A percentile compares a stretch with the other conserved stretches of the same genome.
Conservation (phyloP, 2,329 filamentous ascomycete genomes). For the Esteya vermicola region DNA sequence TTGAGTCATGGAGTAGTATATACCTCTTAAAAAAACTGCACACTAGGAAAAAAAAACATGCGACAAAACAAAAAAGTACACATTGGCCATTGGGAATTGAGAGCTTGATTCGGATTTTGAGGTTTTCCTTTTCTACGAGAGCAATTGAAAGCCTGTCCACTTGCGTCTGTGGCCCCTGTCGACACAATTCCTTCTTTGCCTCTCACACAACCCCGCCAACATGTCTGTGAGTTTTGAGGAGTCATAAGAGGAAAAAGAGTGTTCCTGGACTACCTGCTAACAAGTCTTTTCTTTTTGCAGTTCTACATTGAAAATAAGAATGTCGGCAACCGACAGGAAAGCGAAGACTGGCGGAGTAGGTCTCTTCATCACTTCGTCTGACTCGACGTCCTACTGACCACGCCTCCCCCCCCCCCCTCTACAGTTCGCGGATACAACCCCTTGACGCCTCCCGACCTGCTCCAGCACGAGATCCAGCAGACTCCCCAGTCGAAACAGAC, state of each 20-base stretch:
- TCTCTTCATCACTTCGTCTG: not conserved
- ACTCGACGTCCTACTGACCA: not conserved
- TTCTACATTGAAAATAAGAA: conserved; percentile 70
- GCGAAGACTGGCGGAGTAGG: conserved; percentile 75
- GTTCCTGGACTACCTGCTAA: too few relatives aligned
- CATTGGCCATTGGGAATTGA: too few relatives aligned
- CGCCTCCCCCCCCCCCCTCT: not conserved
- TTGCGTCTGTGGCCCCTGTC: not conserved
- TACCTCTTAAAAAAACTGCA: too few relatives aligned
- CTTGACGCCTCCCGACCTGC: conserved; percentile 80
- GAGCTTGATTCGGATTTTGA: too few relatives aligned
- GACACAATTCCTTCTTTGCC: not conserved
- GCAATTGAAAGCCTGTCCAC: too few relatives aligned
- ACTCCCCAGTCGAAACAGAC: conserved; percentile 42
- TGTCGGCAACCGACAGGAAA: conserved; percentile 58
- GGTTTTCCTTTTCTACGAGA: too few relatives aligned
- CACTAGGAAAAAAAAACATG: too few relatives aligned
- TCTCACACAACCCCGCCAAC: conserved; percentile 3
- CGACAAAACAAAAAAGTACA: too few relatives aligned
- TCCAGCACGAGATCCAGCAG: conserved; percentile 79
- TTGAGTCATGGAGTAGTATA: too few relatives aligned
- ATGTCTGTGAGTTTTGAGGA: conserved; percentile 25
- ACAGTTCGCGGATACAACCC: conserved; percentile 82
- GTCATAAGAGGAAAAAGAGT: too few relatives aligned
- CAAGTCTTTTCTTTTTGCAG: conserved; percentile 27